Evolutionary conservation across 768 basidiomycete species (phyloP).

Genomic region (Leccinum sublutescens): DNA sequence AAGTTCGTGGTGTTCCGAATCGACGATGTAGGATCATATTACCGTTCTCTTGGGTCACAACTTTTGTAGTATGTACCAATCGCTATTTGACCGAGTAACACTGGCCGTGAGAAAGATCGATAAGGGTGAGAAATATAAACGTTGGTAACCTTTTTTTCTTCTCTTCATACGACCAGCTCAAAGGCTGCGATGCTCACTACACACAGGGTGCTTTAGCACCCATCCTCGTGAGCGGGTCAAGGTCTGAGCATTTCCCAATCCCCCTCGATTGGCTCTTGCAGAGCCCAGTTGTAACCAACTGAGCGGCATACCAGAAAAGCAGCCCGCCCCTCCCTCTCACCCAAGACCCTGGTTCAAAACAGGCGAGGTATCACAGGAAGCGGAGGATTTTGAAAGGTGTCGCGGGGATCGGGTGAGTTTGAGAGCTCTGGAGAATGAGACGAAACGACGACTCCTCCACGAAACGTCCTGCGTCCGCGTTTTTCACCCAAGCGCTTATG

Average conservation of each 20-base stretch:
- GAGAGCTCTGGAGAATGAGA: neutral
- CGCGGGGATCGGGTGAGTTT: conserved; percentile 50
- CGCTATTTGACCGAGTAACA: no score
- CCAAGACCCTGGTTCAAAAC: conserved; percentile 40
- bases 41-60: no score
- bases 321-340: conserved; percentile 25
- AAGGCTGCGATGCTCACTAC: conserved; percentile 74
- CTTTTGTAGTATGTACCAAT: no score
- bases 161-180: conserved; percentile 34
- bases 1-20: no score
- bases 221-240: conserved; percentile 71
- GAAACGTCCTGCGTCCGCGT: neutral
- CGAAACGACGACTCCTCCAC: no score
- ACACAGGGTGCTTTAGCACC: conserved; percentile 39
- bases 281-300: conserved; percentile 56
- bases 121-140: no score
- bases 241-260: conserved; percentile 68
- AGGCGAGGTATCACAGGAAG: conserved; percentile 19
- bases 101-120: no score
- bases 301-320: conserved; percentile 71
- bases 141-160: neutral
- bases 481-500: conserved; percentile 18
- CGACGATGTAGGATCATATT: no score
- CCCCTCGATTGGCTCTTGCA: conserved; percentile 61
- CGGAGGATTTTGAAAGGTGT: conserved; percentile 48